Conservation (phyloP, 2,329 filamentous ascomycete species). For the Claviceps fusiformis region DNA sequence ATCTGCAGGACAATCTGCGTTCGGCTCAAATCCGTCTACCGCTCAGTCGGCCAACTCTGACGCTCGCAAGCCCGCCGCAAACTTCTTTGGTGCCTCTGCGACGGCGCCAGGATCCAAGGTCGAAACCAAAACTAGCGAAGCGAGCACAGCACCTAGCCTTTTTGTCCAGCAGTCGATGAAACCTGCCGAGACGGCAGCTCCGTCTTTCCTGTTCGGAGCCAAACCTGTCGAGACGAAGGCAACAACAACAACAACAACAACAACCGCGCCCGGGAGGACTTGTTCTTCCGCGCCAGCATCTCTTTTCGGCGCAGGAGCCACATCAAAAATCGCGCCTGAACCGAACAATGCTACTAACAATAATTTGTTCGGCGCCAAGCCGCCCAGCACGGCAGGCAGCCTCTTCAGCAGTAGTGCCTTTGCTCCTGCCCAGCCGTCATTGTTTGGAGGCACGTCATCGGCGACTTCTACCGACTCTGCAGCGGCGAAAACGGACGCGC, state of each 20-base stretch:
- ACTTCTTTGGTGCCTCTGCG: slow-evolving; percentile 12
- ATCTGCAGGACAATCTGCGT: slow-evolving; percentile 15
- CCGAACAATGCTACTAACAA: neutral
- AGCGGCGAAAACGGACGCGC: slow-evolving; percentile 6
- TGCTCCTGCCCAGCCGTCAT: slow-evolving; percentile 11
- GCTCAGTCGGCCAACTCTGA: slow-evolving; percentile 18
- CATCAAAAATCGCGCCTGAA: slow-evolving; percentile 5
- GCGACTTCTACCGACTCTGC: slow-evolving; percentile 11
- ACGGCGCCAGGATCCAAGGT: slow-evolving; percentile 8
- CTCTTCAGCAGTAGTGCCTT: slow-evolving; percentile 4
- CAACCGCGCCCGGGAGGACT: slow-evolving; percentile 8
- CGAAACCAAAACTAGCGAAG: slow-evolving; percentile 13
- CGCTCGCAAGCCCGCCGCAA: slow-evolving; percentile 12
- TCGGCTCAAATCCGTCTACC: slow-evolving; percentile 19
- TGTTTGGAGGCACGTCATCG: slow-evolving; percentile 5
- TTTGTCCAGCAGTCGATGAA: slow-evolving; percentile 1
- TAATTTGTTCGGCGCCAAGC: slow-evolving; percentile 14
- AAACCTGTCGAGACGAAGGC: slow-evolving; percentile 16
- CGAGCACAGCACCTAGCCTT: slow-evolving; percentile 24
- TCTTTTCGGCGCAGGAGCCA: slow-evolving; percentile 6
- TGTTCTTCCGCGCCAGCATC: slow-evolving; percentile 7
- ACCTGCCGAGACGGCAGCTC: slow-evolving; percentile 10
- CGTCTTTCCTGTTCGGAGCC: slow-evolving; percentile 21
- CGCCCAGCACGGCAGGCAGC: slow-evolving; percentile 6
- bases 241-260: slow-evolving; percentile 7